Base-by-base conservation (phyloP, 1,139 yeast genomes). In the Sugiyamaella paludigena region DNA sequence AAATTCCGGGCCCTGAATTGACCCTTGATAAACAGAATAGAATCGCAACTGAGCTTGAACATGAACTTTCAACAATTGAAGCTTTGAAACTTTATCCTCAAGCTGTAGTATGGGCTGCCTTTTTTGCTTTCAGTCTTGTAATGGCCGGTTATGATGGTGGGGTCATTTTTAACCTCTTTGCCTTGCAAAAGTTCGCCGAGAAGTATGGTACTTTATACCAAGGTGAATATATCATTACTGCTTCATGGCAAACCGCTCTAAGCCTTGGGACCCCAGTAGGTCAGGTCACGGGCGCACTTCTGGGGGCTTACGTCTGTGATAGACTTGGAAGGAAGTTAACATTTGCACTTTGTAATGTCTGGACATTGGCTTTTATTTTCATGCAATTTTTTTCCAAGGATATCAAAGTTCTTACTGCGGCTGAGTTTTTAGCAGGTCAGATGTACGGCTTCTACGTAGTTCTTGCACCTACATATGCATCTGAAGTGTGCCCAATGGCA, bases 81-180 rank as follows among this genome's bases (percentile, higher is more conserved):
- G 59, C 56, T 7, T 30, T 50, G 26, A 45, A 41, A 34, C 36
- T 48, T 27, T 69, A 67, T 50, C 71, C 69, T 6, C 64, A 62
- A 46, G 76, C 78, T 7, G 68, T 68, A n/a, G 50, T 71, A 51
- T 76, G 79, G 78, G 70, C 76, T 7, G 51, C 72, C 38, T 58
- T 74, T 36, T 62, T 75, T 51, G 69, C 76, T 1, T 57, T 69
- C 11, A 69, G 71, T 27, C 63, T 75, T 43, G 59, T 75, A 50
- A 74, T 74, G 78, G 77, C 70, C 52, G 80, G 79, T 31, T 76
- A 73, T 56, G 79, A 76, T 54, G 61, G 66, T 29, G 63, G 60
- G 38, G 63, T 75, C 49, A 58, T 74, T 50, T 54, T 59, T 36
- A 63, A 68, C 4, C 67, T 76, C 58, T 75, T 67, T 56, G 75